These are phyloP conservation scores for Cucumis melo DNA, from an alignment of 306 rosid species.

Conservation along the genomic window DNA sequence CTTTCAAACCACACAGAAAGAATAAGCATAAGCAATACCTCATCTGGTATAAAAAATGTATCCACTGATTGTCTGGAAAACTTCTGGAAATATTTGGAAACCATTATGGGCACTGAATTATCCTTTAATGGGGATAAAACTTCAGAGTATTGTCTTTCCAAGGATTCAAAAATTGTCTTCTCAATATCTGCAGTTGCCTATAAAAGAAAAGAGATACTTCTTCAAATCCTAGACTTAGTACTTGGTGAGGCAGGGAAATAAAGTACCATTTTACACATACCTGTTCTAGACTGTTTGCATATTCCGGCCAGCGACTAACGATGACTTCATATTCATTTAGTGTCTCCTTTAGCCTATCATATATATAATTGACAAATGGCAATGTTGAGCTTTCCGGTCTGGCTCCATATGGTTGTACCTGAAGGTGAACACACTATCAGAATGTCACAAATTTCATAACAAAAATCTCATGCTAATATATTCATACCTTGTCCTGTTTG, in stretches of 20 bases:
- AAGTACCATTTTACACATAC: constrained; percentile 29
- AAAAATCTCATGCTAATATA: constrained; percentile 17
- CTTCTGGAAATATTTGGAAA: constrained; percentile 84
- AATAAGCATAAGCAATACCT: constrained; percentile 25
- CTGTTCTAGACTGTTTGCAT: constrained; percentile 61
- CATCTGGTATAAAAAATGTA: constrained; percentile 65
- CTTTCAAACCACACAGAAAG: background rate
- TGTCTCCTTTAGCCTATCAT: constrained; percentile 73
- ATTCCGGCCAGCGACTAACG: constrained; percentile 94
- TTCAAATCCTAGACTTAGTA: background rate
- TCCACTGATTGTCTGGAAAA: constrained; percentile 61
- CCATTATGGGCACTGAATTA: constrained; percentile 63
- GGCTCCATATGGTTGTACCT: constrained; percentile 33
- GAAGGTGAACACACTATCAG: background rate
- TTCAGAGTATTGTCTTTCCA: constrained; percentile 92
- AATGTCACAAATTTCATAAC: constrained; percentile 14
- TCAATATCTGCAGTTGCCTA: constrained; percentile 85
- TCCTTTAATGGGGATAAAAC: constrained; percentile 83
- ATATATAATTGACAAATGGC: constrained; percentile 93
- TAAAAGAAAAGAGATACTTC: background rate
- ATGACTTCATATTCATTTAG: constrained; percentile 78
- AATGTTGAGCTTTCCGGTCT: constrained; percentile 77
- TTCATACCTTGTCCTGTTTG: constrained; percentile 89
- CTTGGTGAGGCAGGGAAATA: background rate
- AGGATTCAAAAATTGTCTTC: constrained; percentile 73